phyloP scores from a whole-genome alignment of 257 asterid species.

The Nicotiana obtusifolia region DNA sequence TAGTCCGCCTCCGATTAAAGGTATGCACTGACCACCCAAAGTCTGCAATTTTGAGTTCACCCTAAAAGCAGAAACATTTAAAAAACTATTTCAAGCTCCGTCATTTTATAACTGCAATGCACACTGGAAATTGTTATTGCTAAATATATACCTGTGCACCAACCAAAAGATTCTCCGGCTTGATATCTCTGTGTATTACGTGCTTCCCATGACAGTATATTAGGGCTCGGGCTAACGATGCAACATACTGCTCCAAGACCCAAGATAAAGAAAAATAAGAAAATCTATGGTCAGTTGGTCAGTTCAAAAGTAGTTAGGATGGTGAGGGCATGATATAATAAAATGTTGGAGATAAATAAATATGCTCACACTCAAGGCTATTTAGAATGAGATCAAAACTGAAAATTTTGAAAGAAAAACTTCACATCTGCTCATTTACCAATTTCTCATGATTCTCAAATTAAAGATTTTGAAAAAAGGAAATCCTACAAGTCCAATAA shows the following conservation, averaged over 20 bases:
- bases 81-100: not conserved
- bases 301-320: conserved; percentile 2
- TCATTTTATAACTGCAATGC: not conserved
- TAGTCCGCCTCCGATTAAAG: conserved; percentile 85
- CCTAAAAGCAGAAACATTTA: conserved; percentile 36
- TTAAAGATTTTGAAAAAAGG: not conserved
- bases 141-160: conserved; percentile 66
- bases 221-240: conserved; percentile 93
- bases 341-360: not conserved
- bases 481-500: not conserved
- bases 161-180: conserved; percentile 92
- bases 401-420: not conserved
- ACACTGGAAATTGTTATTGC: not conserved
- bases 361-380: not conserved
- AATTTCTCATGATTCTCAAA: not conserved
- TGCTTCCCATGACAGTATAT: conserved; percentile 97
- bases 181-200: conserved; percentile 91
- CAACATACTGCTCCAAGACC: conserved; percentile 57
- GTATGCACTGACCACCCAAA: conserved; percentile 99
- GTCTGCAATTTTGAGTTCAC: conserved; percentile 93
- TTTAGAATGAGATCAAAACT: not conserved
- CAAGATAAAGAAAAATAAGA: conserved; percentile 9
- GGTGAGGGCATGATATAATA: not conserved
- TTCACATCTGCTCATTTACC: not conserved
- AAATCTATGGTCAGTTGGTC: not conserved